Base-by-base conservation (phyloP, 2,329 filamentous ascomycete genomes). In the Dothiorella sarmentorum region DNA sequence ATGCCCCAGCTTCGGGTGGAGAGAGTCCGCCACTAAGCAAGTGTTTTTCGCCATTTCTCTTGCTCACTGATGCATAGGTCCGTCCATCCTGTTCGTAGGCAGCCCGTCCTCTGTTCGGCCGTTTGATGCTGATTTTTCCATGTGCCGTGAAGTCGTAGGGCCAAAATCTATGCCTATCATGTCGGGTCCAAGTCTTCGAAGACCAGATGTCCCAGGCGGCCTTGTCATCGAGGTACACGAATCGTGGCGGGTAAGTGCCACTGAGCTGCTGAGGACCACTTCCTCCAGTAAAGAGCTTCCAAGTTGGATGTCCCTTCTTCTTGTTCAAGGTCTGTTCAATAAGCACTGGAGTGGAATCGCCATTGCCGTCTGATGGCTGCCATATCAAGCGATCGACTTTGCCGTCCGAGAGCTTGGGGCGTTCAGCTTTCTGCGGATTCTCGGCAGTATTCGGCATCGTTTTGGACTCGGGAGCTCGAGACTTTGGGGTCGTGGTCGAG, bases 171-270 rank as follows among this genome's bases (percentile, higher is more conserved):
- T 56, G 57, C 20, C 64, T 57, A 24, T 71, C 65, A 5, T 62
- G 47, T 15, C 62, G 51, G 1, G 57, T 65, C 53, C 72, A 70
- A 10, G 65, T 65, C 22, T 70, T 64, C 22, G 71, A 72, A 5
- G 55, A 44, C 17, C 66, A 63, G 7, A 77, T 67, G 3, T 69
- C 67, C 55, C 69, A 69, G 20, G 67, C 71, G 3, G 73, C 70
- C 15, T 62, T 61, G 49, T 78, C 75, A 59, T 78, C 75, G 2
- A 77, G 69, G 35, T 73, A 69, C n/a, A 74, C 69, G 44, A 71
- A 71, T 17, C 64, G 67, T 2, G 74, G 75, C 6, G 40, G 31
- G 9, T 58, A 42, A 7, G 72, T 72, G 56, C 70, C 65, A 13
- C 66, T 65, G 7, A 57, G 62, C 10, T 65, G 64, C 10, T 66